phyloP scores from a whole-genome alignment of 495 filamentous ascomycete genomes.

The Podospora conica region DNA sequence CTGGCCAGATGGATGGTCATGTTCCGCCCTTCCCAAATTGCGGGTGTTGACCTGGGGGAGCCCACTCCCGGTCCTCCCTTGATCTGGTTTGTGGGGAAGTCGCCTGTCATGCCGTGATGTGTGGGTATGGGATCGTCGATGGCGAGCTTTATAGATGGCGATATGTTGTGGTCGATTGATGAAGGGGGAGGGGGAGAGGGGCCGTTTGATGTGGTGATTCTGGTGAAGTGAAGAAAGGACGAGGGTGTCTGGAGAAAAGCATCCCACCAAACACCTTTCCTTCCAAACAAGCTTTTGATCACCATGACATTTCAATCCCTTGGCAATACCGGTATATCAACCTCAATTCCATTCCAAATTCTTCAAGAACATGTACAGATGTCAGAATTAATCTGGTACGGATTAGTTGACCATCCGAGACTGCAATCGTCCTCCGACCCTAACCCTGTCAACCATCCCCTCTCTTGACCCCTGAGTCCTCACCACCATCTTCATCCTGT shows the following conservation, averaged over 20 bases:
- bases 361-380: neutral
- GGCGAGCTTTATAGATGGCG: neutral
- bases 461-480: neutral
- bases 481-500: neutral
- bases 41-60: constrained; percentile 9
- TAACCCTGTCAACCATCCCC: no score
- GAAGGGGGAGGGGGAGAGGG: neutral
- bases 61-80: neutral
- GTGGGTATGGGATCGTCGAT: neutral
- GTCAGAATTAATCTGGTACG: neutral
- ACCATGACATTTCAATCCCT: neutral
- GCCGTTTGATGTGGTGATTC: neutral
- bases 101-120: neutral
- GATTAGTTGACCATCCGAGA: neutral
- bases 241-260: neutral
- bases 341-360: neutral
- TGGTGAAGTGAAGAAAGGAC: neutral
- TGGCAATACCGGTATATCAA: neutral
- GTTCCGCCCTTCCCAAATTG: constrained; percentile 22
- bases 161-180: neutral
- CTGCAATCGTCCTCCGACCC: neutral
- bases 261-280: neutral
- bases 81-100: neutral
- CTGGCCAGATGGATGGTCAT: constrained; percentile 11
- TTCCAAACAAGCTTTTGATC: neutral